A percentile compares a stretch with the other conserved stretches of the same genome.
Conservation (phyloP, 108 stramenopile genomes). For the Skeletonema costatum region DNA sequence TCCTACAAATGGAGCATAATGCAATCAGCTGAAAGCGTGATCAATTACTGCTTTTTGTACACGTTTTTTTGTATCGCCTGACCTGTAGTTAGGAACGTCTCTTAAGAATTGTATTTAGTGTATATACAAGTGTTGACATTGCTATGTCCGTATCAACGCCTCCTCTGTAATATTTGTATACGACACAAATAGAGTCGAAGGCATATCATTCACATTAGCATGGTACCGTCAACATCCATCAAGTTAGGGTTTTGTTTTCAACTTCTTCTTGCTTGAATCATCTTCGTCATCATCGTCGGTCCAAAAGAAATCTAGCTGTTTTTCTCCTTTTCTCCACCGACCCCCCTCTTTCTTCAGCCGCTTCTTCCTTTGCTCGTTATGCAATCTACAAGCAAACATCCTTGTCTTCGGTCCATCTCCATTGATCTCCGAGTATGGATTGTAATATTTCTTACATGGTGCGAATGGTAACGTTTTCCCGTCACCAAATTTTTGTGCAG, state of each 20-base stretch:
- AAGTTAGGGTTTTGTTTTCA: background rate
- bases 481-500: constrained; percentile 70
- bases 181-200: background rate
- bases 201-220: constrained; percentile 12
- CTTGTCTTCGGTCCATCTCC: constrained; percentile 21
- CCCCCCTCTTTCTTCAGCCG: constrained; percentile 58
- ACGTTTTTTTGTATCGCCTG: background rate
- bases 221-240: background rate
- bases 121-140: background rate
- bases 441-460: constrained; percentile 85
- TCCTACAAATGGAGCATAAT: background rate
- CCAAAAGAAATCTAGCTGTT: constrained; percentile 64
- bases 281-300: constrained; percentile 1
- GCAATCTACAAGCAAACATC: constrained; percentile 86
- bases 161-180: background rate
- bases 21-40: background rate
- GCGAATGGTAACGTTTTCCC: constrained; percentile 78
- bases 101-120: background rate
- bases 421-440: constrained; percentile 42
- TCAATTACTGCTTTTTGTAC: too few species aligned
- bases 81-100: background rate
- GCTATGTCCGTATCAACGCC: background rate
- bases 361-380: constrained; percentile 61
- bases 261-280: background rate
- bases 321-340: constrained; percentile 69